These are phyloP conservation scores for Triangularia verruculosa DNA, from an alignment of 2,329 filamentous ascomycete species.

Conservation along the genomic window DNA sequence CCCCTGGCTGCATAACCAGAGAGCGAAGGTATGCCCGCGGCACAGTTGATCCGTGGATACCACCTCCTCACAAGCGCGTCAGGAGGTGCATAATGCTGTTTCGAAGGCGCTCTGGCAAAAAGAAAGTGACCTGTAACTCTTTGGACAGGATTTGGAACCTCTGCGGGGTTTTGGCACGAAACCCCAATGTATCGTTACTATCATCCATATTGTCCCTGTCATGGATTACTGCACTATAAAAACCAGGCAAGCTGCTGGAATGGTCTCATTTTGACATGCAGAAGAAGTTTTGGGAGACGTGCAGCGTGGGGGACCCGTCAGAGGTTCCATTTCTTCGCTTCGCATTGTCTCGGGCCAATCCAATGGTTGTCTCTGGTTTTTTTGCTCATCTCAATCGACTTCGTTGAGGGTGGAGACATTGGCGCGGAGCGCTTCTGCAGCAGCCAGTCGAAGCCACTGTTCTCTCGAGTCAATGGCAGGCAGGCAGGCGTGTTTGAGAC, in stretches of 20 bases:
- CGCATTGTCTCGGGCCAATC: slow-evolving; percentile 3
- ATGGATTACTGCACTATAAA: slow-evolving; percentile 2
- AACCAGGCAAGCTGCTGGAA: slow-evolving; percentile 6
- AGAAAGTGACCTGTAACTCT: not conserved
- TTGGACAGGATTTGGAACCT: not conserved
- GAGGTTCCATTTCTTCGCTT: not conserved
- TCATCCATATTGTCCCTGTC: not conserved
- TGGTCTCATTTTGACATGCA: slow-evolving; percentile 12
- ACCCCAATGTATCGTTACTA: not conserved
- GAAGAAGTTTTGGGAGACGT: slow-evolving; percentile 6
- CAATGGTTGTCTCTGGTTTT: not conserved
- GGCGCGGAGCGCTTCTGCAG: not conserved
- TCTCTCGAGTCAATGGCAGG: not conserved
- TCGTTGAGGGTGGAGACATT: not conserved
- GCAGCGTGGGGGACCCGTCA: slow-evolving; percentile 18
- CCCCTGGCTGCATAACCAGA: not conserved
- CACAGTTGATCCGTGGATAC: not conserved
- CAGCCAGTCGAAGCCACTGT: not conserved
- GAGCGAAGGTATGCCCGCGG: not conserved
- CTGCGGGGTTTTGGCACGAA: not conserved
- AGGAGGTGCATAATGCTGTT: not conserved
- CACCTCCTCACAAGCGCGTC: not conserved
- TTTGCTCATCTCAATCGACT: not conserved
- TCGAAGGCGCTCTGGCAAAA: not conserved
- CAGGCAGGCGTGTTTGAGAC: not conserved